Percentiles rank a stretch among this genome's conserved stretches.
phyloP scores from a whole-genome alignment of 164 flowering plant species.

The Kalanchoe fedtschenkoi region DNA sequence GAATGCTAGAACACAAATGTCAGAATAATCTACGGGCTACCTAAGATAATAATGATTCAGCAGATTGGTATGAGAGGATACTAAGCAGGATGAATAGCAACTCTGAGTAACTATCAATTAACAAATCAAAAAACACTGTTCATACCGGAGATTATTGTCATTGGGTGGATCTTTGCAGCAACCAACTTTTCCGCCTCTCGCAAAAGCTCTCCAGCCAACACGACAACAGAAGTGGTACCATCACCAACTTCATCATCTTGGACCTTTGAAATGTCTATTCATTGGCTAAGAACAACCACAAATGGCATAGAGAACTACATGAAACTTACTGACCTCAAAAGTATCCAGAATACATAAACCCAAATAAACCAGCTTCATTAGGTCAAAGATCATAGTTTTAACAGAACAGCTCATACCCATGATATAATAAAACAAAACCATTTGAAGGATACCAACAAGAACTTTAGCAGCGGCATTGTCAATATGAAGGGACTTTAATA shows the following conservation, averaged over 20 bases:
- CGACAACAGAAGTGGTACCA: conserved; percentile 99
- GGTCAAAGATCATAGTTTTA: background rate
- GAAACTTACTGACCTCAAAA: too few species aligned
- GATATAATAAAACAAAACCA: background rate
- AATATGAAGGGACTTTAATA: conserved; percentile 85
- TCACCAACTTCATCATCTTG: conserved; percentile 99
- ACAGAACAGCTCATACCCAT: background rate
- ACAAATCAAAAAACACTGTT: background rate
- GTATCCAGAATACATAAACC: too few species aligned
- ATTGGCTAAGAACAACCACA: conserved; percentile 20
- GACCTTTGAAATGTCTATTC: conserved; percentile 81
- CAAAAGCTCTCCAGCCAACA: conserved; percentile 90
- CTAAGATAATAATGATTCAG: too few species aligned
- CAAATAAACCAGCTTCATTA: background rate
- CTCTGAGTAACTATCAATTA: background rate
- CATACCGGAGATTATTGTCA: conserved; percentile 93
- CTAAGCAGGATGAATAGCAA: too few species aligned
- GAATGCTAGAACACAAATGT: too few species aligned
- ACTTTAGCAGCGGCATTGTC: conserved; percentile 97
- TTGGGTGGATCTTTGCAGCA: conserved; percentile 83
- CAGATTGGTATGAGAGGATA: too few species aligned
- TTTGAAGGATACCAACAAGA: conserved; percentile 80
- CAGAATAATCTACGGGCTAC: too few species aligned
- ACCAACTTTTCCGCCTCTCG: conserved; percentile 92
- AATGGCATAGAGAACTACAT: background rate